These are phyloP conservation scores for Pachyrhizus erosus DNA, from an alignment of 306 rosid species.

Conservation along the genomic window DNA sequence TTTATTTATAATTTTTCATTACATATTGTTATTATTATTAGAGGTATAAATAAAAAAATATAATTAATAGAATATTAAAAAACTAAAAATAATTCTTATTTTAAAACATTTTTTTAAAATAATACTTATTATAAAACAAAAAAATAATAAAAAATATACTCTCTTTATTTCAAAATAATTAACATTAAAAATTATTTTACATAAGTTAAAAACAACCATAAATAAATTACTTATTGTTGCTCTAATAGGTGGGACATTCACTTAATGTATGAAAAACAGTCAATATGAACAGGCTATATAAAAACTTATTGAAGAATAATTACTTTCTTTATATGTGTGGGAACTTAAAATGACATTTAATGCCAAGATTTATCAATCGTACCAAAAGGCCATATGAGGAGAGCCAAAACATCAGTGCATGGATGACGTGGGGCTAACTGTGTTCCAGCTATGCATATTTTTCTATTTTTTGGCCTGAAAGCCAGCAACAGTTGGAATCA, in stretches of 20 bases:
- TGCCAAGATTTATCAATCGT: neutral
- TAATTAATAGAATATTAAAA: too few species aligned
- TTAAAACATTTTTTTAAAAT: too few species aligned
- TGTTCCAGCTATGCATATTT: neutral
- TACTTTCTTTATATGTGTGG: neutral
- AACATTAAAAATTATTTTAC: too few species aligned
- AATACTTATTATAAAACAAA: too few species aligned
- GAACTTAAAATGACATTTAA: neutral
- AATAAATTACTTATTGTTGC: too few species aligned
- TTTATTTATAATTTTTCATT: too few species aligned
- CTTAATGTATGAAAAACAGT: neutral
- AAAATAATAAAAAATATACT: too few species aligned
- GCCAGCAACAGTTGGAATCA: neutral
- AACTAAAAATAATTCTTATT: too few species aligned
- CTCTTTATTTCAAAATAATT: too few species aligned
- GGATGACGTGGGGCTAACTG: neutral
- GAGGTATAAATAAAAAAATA: too few species aligned
- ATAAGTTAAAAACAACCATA: too few species aligned
- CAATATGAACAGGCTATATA: neutral
- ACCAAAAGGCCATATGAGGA: neutral
- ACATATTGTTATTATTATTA: too few species aligned
- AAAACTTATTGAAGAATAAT: neutral
- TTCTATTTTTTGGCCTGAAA: neutral
- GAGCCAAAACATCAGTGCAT: neutral
- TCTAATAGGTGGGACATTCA: neutral